phyloP scores from a whole-genome alignment of 2,329 filamentous ascomycete genomes.

The Claviceps quebecensis region DNA sequence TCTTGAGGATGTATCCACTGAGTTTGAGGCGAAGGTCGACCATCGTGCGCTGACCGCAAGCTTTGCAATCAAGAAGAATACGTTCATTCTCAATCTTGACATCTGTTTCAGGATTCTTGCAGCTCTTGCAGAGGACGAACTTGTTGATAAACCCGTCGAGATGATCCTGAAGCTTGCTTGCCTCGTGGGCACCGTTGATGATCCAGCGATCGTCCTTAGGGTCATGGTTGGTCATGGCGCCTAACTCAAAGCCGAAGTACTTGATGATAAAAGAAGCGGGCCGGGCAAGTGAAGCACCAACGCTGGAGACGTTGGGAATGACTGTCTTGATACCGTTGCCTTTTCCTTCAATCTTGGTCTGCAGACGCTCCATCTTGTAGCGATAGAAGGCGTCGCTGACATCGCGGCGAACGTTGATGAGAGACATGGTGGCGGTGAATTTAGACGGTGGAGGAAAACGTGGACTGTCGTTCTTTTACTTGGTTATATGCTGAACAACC shows the following conservation, averaged over 20 bases:
- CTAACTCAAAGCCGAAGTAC: conserved; percentile 98
- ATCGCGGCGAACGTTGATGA: conserved; percentile 97
- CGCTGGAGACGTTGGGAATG: conserved; percentile 89
- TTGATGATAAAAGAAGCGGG: conserved; percentile 96
- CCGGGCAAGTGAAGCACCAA: conserved; percentile 81
- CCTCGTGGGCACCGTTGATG: conserved; percentile 97
- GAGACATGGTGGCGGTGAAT: conserved; percentile 63
- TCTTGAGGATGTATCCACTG: conserved; percentile 94
- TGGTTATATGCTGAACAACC: background rate
- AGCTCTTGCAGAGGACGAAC: conserved; percentile 98
- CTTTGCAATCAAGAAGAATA: conserved; percentile 95
- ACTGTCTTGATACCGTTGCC: conserved; percentile 99
- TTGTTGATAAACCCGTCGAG: conserved; percentile 97
- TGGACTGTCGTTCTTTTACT: background rate
- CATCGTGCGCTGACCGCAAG: conserved; percentile 83
- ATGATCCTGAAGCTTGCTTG: conserved; percentile 90
- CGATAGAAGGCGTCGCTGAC: conserved; percentile 98
- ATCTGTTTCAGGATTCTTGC: conserved; percentile 98
- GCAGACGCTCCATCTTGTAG: conserved; percentile 99
- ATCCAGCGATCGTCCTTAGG: conserved; percentile 98
- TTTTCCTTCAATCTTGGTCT: conserved; percentile 99
- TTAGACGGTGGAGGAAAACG: conserved; percentile 6
- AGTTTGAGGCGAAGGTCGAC: conserved; percentile 92
- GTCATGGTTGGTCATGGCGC: conserved; percentile 96
- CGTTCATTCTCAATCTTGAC: conserved; percentile 86